These are phyloP conservation scores for Heterobasidion parviporum DNA, from an alignment of 1,284 basidiomycete species.

Conservation along the genomic window DNA sequence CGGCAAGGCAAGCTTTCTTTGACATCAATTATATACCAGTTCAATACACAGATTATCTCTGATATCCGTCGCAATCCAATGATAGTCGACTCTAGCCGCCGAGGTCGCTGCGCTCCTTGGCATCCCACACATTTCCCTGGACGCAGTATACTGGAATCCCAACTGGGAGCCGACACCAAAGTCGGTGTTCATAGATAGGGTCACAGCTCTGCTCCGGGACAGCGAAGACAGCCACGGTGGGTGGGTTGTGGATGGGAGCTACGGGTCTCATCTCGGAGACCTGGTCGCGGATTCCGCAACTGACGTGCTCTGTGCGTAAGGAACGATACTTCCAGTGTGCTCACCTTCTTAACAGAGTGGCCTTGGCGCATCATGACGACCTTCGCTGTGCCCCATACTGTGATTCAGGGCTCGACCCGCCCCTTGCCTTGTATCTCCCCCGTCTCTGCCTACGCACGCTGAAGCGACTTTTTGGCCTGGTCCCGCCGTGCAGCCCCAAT, in stretches of 20 bases:
- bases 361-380: neutral
- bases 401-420: slow-evolving; percentile 55
- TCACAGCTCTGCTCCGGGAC: slow-evolving; percentile 12
- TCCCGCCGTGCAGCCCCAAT: slow-evolving; percentile 38
- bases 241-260: slow-evolving; percentile 23
- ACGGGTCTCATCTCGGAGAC: slow-evolving; percentile 8
- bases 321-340: neutral
- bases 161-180: slow-evolving; percentile 12
- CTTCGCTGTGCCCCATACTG: neutral
- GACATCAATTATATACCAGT: neutral
- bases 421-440: slow-evolving; percentile 48
- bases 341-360: neutral
- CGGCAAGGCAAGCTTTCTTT: slow-evolving; percentile 30
- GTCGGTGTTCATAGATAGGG: slow-evolving; percentile 14
- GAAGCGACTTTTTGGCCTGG: slow-evolving; percentile 33
- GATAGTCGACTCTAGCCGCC: slow-evolving; percentile 39
- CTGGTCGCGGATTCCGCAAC: slow-evolving; percentile 35
- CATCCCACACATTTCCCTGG: slow-evolving; percentile 17
- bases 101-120: slow-evolving; percentile 37
- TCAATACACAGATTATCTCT: no score
- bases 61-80: no score
- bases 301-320: slow-evolving; percentile 49
- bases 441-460: slow-evolving; percentile 45
- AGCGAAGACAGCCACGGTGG: slow-evolving; percentile 7
- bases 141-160: slow-evolving; percentile 18